Conservation (phyloP, 129 eudicot species). For the Chrysanthemum seticuspe region DNA sequence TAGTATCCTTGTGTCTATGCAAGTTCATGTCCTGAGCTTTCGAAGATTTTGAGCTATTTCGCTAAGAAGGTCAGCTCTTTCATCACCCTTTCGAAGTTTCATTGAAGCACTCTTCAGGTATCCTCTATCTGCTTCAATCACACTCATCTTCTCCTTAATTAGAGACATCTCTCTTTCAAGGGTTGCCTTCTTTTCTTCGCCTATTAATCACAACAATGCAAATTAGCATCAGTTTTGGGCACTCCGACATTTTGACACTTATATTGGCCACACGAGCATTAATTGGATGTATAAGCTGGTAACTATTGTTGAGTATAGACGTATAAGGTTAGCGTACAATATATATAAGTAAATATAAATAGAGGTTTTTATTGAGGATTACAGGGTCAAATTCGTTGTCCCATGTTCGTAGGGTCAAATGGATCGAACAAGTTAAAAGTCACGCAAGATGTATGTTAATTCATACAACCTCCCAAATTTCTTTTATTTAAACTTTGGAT, state of each 20-base stretch:
- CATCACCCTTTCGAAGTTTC: slow-evolving; percentile 61
- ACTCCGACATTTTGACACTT: neutral
- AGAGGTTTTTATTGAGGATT: no score
- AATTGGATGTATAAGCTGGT: neutral
- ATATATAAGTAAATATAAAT: no score
- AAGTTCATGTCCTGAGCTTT: slow-evolving; percentile 34
- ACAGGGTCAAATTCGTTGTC: no score
- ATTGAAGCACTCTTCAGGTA: slow-evolving; percentile 64
- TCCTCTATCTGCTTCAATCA: slow-evolving; percentile 67
- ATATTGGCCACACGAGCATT: neutral
- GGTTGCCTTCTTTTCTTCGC: slow-evolving; percentile 33
- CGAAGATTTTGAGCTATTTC: slow-evolving; percentile 84
- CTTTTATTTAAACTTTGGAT: no score
- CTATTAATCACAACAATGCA: slow-evolving; percentile 30
- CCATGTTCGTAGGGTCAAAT: no score
- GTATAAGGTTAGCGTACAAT: neutral
- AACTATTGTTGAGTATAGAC: neutral
- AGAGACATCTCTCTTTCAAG: slow-evolving; percentile 59
- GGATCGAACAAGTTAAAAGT: no score
- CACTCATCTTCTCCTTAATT: slow-evolving; percentile 60
- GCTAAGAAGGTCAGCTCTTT: slow-evolving; percentile 66
- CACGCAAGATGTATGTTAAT: no score
- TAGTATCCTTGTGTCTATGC: neutral
- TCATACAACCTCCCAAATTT: no score
- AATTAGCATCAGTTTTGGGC: slow-evolving; percentile 10